Base-by-base conservation (phyloP, 2,329 filamentous ascomycete genomes). In the Fusarium sp. region DNA sequence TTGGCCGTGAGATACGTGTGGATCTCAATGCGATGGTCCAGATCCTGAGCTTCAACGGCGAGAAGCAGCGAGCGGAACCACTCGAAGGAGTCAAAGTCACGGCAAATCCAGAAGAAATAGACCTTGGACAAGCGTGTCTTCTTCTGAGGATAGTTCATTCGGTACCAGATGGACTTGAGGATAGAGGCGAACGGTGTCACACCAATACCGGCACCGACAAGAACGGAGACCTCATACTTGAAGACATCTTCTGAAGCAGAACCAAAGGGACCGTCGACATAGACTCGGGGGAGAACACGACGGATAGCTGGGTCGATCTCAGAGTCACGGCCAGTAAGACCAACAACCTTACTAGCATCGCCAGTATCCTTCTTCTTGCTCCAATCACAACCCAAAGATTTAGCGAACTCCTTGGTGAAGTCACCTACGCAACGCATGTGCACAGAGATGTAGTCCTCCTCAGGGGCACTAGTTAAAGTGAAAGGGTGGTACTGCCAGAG, bases 101-200 rank as follows among this genome's bases (percentile, higher is more conserved):
- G 88, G 85, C 93, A 95, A 68, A 96, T 90, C 93, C 93, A 96
- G 87, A 96, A 94, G 84, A 96, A 96, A 84, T 96, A 97, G 25
- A 97, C 92, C 81, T 96, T 97, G 76, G 90, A 87, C 45, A 97
- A 86, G 6, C 92, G 87, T 5, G 92, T 95, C 82, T 91, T 92
- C 80, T 91, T 89, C 79, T 93, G 90, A 5, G 92, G 91, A 81
- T 93, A 95, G 85, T 94, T 95, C 91, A 95, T 94, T 52, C 93
- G 89, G 84, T 96, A 97, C 93, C 93, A 97, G 81, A 97, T 95
- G 56, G 91, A 94, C 85, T 97, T 97, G 77, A 95, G 86, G 74
- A 95, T 95, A 0, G 92, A 94, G 15, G 92, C 92, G 81, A 94
- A 95, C 1, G 92, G 92, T n/a, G 92, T 95, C 15, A 95, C 92